These are phyloP conservation scores for Phytophthora pistaciae DNA, from an alignment of 352 stramenopile species.

Conservation along the genomic window DNA sequence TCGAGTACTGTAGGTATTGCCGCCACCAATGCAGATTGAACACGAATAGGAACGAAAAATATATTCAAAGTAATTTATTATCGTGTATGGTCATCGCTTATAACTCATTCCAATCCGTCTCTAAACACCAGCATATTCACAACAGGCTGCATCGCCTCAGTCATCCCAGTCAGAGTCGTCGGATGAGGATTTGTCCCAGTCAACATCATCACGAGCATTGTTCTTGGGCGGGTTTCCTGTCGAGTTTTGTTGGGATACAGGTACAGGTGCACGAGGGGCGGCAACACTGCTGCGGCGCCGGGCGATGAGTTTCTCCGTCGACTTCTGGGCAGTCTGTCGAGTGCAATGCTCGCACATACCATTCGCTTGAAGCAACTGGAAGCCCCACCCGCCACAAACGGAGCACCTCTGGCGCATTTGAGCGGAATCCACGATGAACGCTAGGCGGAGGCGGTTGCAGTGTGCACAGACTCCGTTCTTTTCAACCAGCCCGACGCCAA, in stretches of 20 bases:
- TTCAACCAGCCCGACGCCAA: constrained; percentile 67
- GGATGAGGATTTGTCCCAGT: constrained; percentile 61
- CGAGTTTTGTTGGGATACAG: constrained; percentile 6
- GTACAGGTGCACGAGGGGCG: constrained; percentile 1
- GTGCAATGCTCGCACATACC: constrained; percentile 67
- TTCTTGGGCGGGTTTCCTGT: constrained; percentile 16
- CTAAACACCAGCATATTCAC: constrained; percentile 1
- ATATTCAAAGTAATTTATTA: neutral
- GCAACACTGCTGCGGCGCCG: constrained; percentile 19
- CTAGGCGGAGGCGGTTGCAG: constrained; percentile 73
- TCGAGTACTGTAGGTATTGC: too few relatives aligned
- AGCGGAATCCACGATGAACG: constrained; percentile 76
- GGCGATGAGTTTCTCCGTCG: constrained; percentile 8
- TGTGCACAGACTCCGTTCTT: constrained; percentile 78
- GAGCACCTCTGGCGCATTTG: constrained; percentile 65
- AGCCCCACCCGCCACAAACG: constrained; percentile 64
- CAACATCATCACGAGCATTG: constrained; percentile 30
- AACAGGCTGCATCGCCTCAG: constrained; percentile 17
- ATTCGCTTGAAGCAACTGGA: constrained; percentile 56
- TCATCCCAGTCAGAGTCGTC: constrained; percentile 64
- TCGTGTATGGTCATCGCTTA: neutral
- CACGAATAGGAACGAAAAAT: neutral
- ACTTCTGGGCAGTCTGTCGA: constrained; percentile 34
- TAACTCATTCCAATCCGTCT: neutral
- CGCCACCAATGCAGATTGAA: too few relatives aligned